A percentile compares a stretch with the other conserved stretches of the same genome.
Evolutionary conservation across 1,139 yeast genomes (phyloP).

Genomic region (Saccharomyces uvarum): DNA sequence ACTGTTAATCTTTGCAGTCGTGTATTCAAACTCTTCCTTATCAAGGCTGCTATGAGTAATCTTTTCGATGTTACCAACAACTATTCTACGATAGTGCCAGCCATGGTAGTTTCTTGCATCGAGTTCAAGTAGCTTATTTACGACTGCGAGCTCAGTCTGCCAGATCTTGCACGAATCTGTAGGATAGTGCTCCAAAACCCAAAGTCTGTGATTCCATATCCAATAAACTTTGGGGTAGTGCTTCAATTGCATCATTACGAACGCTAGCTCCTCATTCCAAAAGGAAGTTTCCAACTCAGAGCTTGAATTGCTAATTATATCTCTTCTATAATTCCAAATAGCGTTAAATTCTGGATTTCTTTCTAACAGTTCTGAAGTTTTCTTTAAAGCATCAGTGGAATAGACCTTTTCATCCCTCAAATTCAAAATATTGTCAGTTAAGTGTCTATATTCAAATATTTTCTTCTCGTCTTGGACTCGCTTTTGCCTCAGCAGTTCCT

Average conservation of each 20-base stretch:
- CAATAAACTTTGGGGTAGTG: slow-evolving; percentile 84
- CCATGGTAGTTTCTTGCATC: slow-evolving; percentile 90
- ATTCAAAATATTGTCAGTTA: slow-evolving; percentile 40
- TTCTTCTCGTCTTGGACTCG: slow-evolving; percentile 45
- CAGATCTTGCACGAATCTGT: slow-evolving; percentile 41
- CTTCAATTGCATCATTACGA: slow-evolving; percentile 53
- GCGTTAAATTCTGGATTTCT: slow-evolving; percentile 85
- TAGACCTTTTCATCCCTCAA: slow-evolving; percentile 34
- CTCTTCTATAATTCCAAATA: slow-evolving; percentile 84
- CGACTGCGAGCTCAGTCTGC: slow-evolving; percentile 61
- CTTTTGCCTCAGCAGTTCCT: slow-evolving; percentile 51
- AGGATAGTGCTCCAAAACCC: slow-evolving; percentile 63
- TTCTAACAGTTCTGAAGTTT: slow-evolving; percentile 50
- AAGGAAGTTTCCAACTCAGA: slow-evolving; percentile 27
- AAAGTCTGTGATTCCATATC: slow-evolving; percentile 90
- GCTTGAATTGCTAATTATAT: slow-evolving; percentile 40
- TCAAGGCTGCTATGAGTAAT: slow-evolving; percentile 26
- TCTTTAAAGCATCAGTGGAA: slow-evolving; percentile 40
- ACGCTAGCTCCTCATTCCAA: slow-evolving; percentile 53
- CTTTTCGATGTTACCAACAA: slow-evolving; percentile 48
- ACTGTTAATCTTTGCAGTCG: slow-evolving; percentile 67
- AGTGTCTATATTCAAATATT: slow-evolving; percentile 46
- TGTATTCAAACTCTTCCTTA: slow-evolving; percentile 60
- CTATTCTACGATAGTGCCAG: slow-evolving; percentile 85
- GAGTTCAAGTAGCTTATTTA: slow-evolving; percentile 54